phyloP scores from a whole-genome alignment of 306 rosid genomes.

The Rosa multiflora region DNA sequence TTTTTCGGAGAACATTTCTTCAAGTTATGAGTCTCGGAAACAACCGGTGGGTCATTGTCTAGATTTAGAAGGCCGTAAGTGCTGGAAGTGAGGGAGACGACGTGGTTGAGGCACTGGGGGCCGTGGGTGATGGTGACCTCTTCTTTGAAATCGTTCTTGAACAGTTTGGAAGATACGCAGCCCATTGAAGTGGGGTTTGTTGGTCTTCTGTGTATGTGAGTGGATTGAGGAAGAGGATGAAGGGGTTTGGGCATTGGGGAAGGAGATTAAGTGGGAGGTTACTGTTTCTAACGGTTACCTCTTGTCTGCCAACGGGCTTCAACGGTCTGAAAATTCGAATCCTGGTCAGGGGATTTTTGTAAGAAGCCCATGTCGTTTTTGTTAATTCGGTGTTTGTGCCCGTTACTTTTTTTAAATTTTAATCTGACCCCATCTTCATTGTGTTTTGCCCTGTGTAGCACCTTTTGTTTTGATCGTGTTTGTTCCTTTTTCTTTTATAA shows the following conservation, averaged over 20 bases:
- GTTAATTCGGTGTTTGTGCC: background rate
- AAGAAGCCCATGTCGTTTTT: conserved; percentile 18
- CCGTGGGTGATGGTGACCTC: conserved; percentile 52
- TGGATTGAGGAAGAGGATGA: background rate
- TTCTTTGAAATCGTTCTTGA: conserved; percentile 50
- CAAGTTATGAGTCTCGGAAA: conserved; percentile 26
- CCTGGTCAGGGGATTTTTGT: conserved; percentile 14
- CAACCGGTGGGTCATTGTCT: conserved; percentile 33
- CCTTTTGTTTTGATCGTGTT: background rate
- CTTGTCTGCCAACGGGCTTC: conserved; percentile 51
- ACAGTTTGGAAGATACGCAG: conserved; percentile 81
- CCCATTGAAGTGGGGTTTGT: conserved; percentile 58
- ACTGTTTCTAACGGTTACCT: conserved; percentile 57
- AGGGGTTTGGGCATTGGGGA: conserved; percentile 8
- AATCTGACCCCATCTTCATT: background rate
- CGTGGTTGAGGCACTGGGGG: conserved; percentile 57
- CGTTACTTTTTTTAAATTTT: background rate
- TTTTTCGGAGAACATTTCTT: conserved; percentile 35
- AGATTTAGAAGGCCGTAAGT: conserved; percentile 79
- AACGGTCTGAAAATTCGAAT: conserved; percentile 91
- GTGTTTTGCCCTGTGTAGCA: background rate
- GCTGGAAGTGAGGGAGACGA: conserved; percentile 85
- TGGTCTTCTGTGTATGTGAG: background rate
- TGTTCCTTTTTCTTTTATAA: background rate
- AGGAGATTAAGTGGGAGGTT: conserved; percentile 4